Conservation (phyloP, 1,284 basidiomycete species). For the Rhodotorula sp. region DNA sequence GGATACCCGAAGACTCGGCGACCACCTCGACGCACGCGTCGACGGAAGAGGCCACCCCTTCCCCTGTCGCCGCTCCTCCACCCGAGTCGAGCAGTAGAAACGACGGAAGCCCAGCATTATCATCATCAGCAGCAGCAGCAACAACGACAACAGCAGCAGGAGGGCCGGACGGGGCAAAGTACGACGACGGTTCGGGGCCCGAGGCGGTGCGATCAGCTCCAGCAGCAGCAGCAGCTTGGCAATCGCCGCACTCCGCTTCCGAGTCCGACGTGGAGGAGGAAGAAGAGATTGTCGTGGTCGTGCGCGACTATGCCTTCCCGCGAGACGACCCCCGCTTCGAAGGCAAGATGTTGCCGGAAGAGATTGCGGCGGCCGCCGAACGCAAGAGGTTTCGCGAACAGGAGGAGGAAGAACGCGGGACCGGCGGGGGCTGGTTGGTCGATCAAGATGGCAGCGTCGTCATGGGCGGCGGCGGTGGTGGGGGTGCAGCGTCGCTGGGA, state of each 20-base stretch:
- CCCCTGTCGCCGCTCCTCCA: no score
- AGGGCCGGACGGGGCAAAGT: no score
- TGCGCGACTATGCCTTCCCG: slow-evolving; percentile 26
- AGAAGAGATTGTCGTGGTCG: background rate
- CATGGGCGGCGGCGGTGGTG: background rate
- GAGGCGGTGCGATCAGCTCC: background rate
- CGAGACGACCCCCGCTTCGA: slow-evolving; percentile 16
- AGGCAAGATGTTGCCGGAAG: slow-evolving; percentile 6
- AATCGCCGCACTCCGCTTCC: no score
- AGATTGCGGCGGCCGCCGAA: slow-evolving; percentile 9
- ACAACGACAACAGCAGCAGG: no score
- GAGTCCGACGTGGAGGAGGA: no score
- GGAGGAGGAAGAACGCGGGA: background rate
- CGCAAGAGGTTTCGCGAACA: slow-evolving; percentile 9
- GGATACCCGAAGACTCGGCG: slow-evolving; percentile 4
- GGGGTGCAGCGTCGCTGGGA: no score
- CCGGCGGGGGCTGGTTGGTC: background rate
- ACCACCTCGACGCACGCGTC: background rate
- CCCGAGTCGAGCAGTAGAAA: no score
- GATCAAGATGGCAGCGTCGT: background rate
- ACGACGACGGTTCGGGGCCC: no score
- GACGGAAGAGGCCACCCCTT: background rate
- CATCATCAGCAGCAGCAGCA: no score
- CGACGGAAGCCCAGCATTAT: no score
- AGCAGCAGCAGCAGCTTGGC: background rate